These are phyloP conservation scores for Fusarium sp. DNA, from an alignment of 2,329 filamentous ascomycete species.

Conservation along the genomic window DNA sequence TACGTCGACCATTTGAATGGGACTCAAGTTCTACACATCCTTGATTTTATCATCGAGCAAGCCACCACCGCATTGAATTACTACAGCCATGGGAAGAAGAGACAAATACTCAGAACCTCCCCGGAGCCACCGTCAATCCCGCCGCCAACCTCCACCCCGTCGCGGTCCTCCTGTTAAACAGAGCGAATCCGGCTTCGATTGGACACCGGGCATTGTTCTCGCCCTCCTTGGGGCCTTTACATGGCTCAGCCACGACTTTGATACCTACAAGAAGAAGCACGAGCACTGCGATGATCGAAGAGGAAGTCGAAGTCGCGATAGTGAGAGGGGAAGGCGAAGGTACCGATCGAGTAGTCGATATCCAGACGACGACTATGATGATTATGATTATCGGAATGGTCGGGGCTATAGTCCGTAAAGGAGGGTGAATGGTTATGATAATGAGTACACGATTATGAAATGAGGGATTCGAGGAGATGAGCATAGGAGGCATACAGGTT, in stretches of 20 bases:
- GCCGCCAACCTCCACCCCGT: slow-evolving; percentile 4
- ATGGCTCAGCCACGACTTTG: slow-evolving; percentile 52
- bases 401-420: slow-evolving; percentile 23
- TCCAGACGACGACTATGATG: slow-evolving; percentile 13
- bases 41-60: background rate
- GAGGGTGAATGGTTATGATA: background rate
- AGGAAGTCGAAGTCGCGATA: slow-evolving; percentile 6
- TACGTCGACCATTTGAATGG: background rate
- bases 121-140: slow-evolving; percentile 4
- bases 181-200: slow-evolving; percentile 49
- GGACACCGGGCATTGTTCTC: slow-evolving; percentile 52
- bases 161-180: slow-evolving; percentile 46
- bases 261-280: slow-evolving; percentile 21
- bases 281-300: background rate
- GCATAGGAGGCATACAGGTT: background rate
- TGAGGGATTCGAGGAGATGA: background rate
- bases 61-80: background rate
- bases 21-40: background rate
- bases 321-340: slow-evolving; percentile 21
- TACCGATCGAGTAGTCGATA: slow-evolving; percentile 16
- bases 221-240: slow-evolving; percentile 49
- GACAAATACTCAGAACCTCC: slow-evolving; percentile 26
- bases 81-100: slow-evolving; percentile 29
- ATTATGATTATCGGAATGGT: slow-evolving; percentile 7
- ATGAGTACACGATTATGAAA: background rate